Percentiles rank a stretch among this genome's conserved stretches.
Evolutionary conservation across 805 yeast genomes (phyloP).

Genomic region (Myxozyma geophila): DNA sequence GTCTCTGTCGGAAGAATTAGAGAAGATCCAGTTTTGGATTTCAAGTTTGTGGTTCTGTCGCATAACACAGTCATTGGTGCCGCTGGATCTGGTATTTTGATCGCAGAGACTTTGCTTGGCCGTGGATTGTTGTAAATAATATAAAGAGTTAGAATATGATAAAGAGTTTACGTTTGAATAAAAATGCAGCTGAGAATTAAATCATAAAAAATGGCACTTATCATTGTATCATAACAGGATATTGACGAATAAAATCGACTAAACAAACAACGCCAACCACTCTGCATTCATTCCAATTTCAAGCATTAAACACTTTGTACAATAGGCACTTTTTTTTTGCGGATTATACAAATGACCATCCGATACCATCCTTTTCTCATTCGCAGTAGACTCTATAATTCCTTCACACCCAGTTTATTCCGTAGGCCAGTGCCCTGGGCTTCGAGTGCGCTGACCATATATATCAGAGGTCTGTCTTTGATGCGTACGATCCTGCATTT

Average conservation of each 20-base stretch:
- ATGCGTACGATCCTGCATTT: neutral
- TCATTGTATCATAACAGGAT: too few species aligned
- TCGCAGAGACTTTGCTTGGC: constrained; percentile 86
- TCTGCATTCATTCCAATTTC: too few species aligned
- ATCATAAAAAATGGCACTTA: too few species aligned
- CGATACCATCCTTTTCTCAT: neutral
- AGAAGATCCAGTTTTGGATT: constrained; percentile 89
- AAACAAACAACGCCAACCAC: too few species aligned
- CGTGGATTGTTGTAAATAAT: constrained; percentile 65
- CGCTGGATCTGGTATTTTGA: constrained; percentile 96
- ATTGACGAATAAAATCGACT: too few species aligned
- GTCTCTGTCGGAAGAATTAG: constrained; percentile 94
- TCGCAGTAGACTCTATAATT: too few species aligned
- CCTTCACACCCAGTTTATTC: neutral
- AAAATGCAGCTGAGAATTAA: too few species aligned
- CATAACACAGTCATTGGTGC: constrained; percentile 98
- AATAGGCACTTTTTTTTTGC: too few species aligned
- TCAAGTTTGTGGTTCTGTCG: constrained; percentile 95
- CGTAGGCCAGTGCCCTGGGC: constrained; percentile 14
- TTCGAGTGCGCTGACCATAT: constrained; percentile 10
- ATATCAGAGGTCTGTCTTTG: neutral
- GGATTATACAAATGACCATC: neutral
- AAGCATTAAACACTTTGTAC: too few species aligned
- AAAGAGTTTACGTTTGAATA: neutral
- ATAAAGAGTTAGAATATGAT: neutral